Evolutionary conservation across 1,284 basidiomycete species (phyloP).

Genomic region (Cystobasidiaceae sp.): DNA sequence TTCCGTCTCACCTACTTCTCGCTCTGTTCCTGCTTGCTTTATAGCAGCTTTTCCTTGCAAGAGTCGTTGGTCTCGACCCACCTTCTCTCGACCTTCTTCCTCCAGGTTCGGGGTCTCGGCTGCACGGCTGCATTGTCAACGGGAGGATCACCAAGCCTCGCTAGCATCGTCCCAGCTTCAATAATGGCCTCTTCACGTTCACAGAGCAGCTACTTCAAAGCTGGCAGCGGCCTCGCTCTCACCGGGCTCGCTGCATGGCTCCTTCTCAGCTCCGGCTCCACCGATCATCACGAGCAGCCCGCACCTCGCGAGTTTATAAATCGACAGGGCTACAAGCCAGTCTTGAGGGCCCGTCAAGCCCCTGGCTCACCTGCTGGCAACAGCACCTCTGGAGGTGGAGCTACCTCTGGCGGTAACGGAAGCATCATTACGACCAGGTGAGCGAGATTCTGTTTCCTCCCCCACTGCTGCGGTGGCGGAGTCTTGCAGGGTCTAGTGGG

Average conservation of each 20-base stretch:
- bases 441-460: neutral
- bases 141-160: too few species aligned
- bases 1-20: too few species aligned
- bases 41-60: too few species aligned
- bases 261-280: neutral
- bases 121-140: too few species aligned
- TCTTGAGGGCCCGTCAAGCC: neutral
- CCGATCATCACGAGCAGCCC: neutral
- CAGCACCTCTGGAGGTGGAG: neutral
- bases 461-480: too few species aligned
- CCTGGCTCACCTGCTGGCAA: neutral
- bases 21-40: too few species aligned
- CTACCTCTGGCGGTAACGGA: conserved; percentile 18
- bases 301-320: neutral
- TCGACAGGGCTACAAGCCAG: conserved; percentile 12
- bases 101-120: too few species aligned
- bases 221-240: neutral
- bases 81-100: too few species aligned
- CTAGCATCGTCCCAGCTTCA: too few species aligned
- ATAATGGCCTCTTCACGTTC: too few species aligned
- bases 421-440: conserved; percentile 12
- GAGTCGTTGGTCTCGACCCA: too few species aligned
- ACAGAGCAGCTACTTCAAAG: too few species aligned
- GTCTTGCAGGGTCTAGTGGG: neutral
- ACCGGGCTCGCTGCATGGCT: neutral